These are phyloP conservation scores for Rubroboletus satanas DNA, from an alignment of 768 basidiomycete genomes.

Conservation along the genomic window DNA sequence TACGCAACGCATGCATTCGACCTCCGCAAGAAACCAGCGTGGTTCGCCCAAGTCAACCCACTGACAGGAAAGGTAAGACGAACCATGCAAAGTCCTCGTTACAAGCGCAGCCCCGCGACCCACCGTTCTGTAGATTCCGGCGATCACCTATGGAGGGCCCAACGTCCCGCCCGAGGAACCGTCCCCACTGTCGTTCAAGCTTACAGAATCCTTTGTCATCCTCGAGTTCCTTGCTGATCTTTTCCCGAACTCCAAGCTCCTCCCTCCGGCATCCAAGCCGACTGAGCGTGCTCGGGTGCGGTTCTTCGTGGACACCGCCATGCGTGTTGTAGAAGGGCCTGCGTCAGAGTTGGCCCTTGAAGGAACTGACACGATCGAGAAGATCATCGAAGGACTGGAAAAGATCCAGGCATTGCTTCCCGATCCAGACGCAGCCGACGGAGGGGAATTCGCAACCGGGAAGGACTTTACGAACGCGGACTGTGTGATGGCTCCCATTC, in stretches of 20 bases:
- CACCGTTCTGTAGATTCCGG: conserved; percentile 43
- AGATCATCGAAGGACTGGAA: background rate
- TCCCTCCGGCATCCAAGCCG: conserved; percentile 45
- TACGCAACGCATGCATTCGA: conserved; percentile 54
- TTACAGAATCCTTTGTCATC: conserved; percentile 61
- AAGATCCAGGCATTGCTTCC: conserved; percentile 5
- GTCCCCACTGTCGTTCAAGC: conserved; percentile 52
- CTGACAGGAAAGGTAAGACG: conserved; percentile 50
- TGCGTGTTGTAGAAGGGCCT: conserved; percentile 22
- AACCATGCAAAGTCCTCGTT: background rate
- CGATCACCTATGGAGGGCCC: conserved; percentile 58
- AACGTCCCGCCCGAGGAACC: conserved; percentile 48
- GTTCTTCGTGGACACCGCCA: conserved; percentile 55
- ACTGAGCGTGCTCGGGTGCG: conserved; percentile 53
- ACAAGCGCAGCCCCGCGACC: background rate
- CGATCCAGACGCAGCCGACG: conserved; percentile 40
- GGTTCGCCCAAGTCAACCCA: conserved; percentile 64
- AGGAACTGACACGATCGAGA: conserved; percentile 24
- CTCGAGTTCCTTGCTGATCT: conserved; percentile 65
- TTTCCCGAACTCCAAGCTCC: conserved; percentile 41
- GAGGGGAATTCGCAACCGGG: conserved; percentile 34
- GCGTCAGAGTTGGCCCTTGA: background rate
- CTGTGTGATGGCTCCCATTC: conserved; percentile 52
- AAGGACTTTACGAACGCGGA: conserved; percentile 57
- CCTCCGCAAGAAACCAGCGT: conserved; percentile 58